phyloP scores from a whole-genome alignment of 306 rosid species.

The Dryas alaskensis region DNA sequence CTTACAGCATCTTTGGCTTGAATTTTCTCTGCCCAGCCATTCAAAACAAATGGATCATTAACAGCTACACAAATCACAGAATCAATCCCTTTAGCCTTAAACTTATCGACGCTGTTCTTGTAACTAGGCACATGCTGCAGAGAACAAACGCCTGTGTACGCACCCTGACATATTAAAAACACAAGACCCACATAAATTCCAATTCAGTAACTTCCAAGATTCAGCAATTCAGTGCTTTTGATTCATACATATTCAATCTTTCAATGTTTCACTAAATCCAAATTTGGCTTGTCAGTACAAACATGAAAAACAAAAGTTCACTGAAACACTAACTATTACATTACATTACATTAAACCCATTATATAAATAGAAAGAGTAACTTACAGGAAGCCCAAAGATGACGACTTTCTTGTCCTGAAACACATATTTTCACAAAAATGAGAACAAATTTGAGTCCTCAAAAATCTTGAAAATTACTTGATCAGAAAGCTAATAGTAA shows the following conservation, averaged over 20 bases:
- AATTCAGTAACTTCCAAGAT: neutral
- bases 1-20: slow-evolving; percentile 79
- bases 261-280: neutral
- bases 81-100: slow-evolving; percentile 75
- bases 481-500: neutral
- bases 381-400: slow-evolving; percentile 97
- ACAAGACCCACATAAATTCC: neutral
- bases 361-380: neutral
- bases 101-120: slow-evolving; percentile 66
- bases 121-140: slow-evolving; percentile 84
- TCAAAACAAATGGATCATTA: slow-evolving; percentile 75
- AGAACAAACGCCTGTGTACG: slow-evolving; percentile 93
- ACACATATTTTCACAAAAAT: neutral
- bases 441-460: neutral
- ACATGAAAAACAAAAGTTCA: neutral
- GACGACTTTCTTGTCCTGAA: slow-evolving; percentile 82
- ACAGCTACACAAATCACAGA: slow-evolving; percentile 83
- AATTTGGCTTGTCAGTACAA: neutral
- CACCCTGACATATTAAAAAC: slow-evolving; percentile 59
- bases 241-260: neutral
- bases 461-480: neutral
- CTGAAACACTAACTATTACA: neutral
- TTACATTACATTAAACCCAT: no score
- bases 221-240: neutral
- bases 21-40: slow-evolving; percentile 88